These are phyloP conservation scores for Cystobasidium onofrii DNA, from an alignment of 768 basidiomycete species.

Conservation along the genomic window DNA sequence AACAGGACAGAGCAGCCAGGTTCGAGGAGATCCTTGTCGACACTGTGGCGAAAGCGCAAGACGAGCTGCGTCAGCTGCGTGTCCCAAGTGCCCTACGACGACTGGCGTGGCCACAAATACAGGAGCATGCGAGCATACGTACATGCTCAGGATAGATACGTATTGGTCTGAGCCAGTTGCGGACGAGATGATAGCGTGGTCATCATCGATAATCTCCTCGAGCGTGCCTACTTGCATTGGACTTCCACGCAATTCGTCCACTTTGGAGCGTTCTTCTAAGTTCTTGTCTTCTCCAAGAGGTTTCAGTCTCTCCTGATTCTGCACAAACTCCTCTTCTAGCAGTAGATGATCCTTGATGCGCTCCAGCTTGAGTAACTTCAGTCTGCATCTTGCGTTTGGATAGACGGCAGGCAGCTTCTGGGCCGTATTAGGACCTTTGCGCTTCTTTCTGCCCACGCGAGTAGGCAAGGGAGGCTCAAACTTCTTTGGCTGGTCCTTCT, in stretches of 20 bases:
- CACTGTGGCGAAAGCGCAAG: conserved; percentile 43
- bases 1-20: conserved; percentile 89
- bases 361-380: conserved; percentile 91
- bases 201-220: conserved; percentile 93
- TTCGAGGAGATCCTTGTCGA: conserved; percentile 95
- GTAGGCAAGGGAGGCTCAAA: conserved; percentile 35
- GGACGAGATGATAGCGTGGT: conserved; percentile 96
- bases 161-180: conserved; percentile 92
- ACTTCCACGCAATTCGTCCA: conserved; percentile 86
- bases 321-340: conserved; percentile 81
- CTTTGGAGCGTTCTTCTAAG: conserved; percentile 87
- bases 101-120: not conserved
- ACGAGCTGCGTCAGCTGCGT: not conserved
- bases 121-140: not conserved
- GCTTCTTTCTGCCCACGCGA: conserved; percentile 30
- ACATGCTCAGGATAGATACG: conserved; percentile 88
- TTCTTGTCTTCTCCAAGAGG: conserved; percentile 71
- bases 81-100: not conserved
- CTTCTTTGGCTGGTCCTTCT: conserved; percentile 35
- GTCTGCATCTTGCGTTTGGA: conserved; percentile 88
- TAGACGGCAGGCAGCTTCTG: conserved; percentile 34
- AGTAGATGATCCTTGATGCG: conserved; percentile 96
- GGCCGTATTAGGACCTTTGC: conserved; percentile 29
- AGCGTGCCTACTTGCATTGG: conserved; percentile 98
- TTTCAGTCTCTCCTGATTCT: conserved; percentile 82